Conservation (phyloP, 202 grass and related monocot genomes). For the Schoenoplectus triqueter region DNA sequence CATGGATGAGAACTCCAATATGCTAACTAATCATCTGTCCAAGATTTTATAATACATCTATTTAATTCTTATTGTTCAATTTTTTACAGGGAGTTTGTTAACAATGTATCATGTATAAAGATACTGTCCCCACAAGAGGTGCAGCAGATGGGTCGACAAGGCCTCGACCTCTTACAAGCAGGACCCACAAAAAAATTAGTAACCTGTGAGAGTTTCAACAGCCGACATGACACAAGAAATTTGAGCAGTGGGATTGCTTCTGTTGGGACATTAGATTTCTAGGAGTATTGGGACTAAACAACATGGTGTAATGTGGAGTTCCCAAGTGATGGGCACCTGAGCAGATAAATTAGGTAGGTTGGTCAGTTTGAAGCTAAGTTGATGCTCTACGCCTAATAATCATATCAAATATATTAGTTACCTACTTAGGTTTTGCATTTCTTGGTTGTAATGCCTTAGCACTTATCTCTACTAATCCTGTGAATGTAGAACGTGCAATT, state of each 20-base stretch:
- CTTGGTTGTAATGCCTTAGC: slow-evolving; percentile 37
- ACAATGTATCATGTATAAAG: slow-evolving; percentile 83
- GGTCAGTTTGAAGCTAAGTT: slow-evolving; percentile 42
- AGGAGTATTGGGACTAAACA: slow-evolving; percentile 39
- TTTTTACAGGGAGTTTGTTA: slow-evolving; percentile 85
- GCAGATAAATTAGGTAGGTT: slow-evolving; percentile 48
- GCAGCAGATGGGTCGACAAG: slow-evolving; percentile 92
- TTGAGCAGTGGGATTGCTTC: slow-evolving; percentile 76
- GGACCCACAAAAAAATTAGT: slow-evolving; percentile 50
- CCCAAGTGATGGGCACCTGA: slow-evolving; percentile 30
- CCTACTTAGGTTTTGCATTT: slow-evolving; percentile 45
- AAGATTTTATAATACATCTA: background rate
- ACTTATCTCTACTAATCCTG: slow-evolving; percentile 51
- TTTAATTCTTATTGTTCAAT: background rate
- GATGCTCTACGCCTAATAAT: slow-evolving; percentile 68
- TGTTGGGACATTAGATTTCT: slow-evolving; percentile 75
- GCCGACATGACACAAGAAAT: slow-evolving; percentile 66
- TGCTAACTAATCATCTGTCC: background rate
- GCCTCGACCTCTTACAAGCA: slow-evolving; percentile 65
- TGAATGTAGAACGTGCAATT: slow-evolving; percentile 53
- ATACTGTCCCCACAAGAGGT: slow-evolving; percentile 95
- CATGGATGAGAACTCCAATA: background rate
- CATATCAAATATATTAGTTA: slow-evolving; percentile 58
- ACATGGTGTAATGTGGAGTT: slow-evolving; percentile 27
- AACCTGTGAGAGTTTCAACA: slow-evolving; percentile 70